Conservation (phyloP, 2,329 filamentous ascomycete genomes). For the Paecilomyces niveus region DNA sequence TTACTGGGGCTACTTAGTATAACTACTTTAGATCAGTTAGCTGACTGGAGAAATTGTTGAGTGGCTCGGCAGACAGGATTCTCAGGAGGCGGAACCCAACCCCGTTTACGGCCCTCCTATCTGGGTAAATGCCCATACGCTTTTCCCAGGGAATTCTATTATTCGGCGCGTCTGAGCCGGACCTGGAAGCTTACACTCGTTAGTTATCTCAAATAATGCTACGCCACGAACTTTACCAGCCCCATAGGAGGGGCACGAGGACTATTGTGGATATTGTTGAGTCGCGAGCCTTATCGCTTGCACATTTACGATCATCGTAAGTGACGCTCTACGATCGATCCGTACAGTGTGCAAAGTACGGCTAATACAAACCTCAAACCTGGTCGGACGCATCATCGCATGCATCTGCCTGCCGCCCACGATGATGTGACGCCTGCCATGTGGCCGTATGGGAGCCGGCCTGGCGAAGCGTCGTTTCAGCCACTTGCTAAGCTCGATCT, state of each 20-base stretch:
- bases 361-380: neutral
- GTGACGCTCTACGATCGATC: neutral
- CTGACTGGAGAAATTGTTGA: neutral
- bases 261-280: neutral
- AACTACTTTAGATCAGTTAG: neutral
- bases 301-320: neutral
- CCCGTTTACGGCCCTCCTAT: neutral
- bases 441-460: neutral
- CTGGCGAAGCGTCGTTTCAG: conserved; percentile 3
- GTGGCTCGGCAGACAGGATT: neutral
- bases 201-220: neutral
- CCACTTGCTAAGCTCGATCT: neutral
- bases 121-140: neutral
- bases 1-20: neutral
- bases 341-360: neutral
- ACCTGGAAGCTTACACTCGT: neutral
- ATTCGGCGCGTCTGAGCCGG: neutral
- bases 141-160: neutral
- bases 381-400: neutral
- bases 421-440: neutral
- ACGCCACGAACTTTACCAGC: neutral
- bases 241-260: neutral
- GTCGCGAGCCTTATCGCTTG: neutral
- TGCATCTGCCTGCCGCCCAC: neutral
- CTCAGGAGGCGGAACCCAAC: neutral